These are phyloP conservation scores for Musa balbisiana DNA, from an alignment of 202 grass and related monocot species.

Conservation along the genomic window DNA sequence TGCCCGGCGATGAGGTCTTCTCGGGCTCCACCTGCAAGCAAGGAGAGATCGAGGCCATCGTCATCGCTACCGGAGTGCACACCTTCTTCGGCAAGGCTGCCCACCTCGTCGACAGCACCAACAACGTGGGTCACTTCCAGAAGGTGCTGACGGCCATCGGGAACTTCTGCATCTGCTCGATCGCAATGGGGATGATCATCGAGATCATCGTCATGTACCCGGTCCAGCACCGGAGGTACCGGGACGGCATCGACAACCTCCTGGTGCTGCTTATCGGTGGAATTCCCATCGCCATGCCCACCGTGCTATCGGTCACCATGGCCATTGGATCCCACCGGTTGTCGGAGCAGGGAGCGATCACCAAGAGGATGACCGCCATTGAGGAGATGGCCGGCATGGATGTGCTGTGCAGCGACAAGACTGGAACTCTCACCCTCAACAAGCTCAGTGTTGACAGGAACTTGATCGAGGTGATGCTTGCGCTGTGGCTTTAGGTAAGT, in stretches of 20 bases:
- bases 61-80: conserved; percentile 77
- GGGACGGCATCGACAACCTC: conserved; percentile 73
- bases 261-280: conserved; percentile 81
- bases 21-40: conserved; percentile 80
- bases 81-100: conserved; percentile 98
- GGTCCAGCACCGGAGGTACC: conserved; percentile 54
- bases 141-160: conserved; percentile 67
- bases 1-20: conserved; percentile 47
- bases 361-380: conserved; percentile 88
- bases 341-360: conserved; percentile 78
- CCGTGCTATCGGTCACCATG: conserved; percentile 85
- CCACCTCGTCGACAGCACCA: conserved; percentile 83
- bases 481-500: background rate
- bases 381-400: conserved; percentile 94
- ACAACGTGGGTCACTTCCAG: conserved; percentile 88
- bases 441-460: conserved; percentile 58
- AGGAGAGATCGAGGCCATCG: conserved; percentile 77
- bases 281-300: conserved; percentile 90
- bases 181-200: conserved; percentile 41
- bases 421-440: conserved; percentile 73
- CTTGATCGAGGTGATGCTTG: conserved; percentile 38
- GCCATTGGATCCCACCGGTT: conserved; percentile 71
- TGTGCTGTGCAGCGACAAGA: conserved; percentile 90
- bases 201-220: conserved; percentile 72
- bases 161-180: conserved; percentile 78